Evolutionary conservation across 2,329 filamentous ascomycete species (phyloP), one percentile per base, ranked within the genome.

Genomic region (Exophiala sideris): DNA sequence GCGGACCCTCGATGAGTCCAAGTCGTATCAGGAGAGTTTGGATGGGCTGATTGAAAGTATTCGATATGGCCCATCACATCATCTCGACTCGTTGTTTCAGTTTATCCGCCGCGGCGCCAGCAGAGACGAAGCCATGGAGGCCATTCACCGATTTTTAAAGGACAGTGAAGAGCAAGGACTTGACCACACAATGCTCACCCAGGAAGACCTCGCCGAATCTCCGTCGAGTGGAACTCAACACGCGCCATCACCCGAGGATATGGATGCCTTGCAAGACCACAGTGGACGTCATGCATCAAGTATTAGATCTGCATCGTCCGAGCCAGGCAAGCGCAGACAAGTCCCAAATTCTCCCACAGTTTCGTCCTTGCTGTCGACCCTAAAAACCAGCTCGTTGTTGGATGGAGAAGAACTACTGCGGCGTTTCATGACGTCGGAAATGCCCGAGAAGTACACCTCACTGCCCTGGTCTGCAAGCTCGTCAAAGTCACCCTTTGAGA

Each of bases 1-100:
- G 49, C 57, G 57, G 20, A 57, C 57, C 9, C 20, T 59, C 10
- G 57, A 60, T 34, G 59, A 61, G 34, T 59, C 58, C 36, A 58
- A 47, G 45, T 48, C 39, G n/a, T 58, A 48, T 33, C 58, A 60
- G 34, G 58, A 56, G n/a, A 44, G 48, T 20, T 36, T 60, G 32
- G 45, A 58, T 32, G 14, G 16, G 24, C 44, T 60, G 38, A 48
- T 60, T 14, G 56, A 56, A 21, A 32, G 38, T 16, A 54, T 60
- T 9, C 52, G 58, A 14, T 54, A 54, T 5, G 57, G 54, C 1
- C 54, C 57, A 6, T 57, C 57, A 14, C 20, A 34, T 6, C 57
- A 48, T n/a, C 50, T 57, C 32, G 48, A 57, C 2, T 35, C 34
- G 11, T 29, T 57, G 34, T 41, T 54, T 20, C 39, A 52, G 20